Base-by-base conservation (phyloP, 1,284 basidiomycete species). In the Moesziomyces sp. region DNA sequence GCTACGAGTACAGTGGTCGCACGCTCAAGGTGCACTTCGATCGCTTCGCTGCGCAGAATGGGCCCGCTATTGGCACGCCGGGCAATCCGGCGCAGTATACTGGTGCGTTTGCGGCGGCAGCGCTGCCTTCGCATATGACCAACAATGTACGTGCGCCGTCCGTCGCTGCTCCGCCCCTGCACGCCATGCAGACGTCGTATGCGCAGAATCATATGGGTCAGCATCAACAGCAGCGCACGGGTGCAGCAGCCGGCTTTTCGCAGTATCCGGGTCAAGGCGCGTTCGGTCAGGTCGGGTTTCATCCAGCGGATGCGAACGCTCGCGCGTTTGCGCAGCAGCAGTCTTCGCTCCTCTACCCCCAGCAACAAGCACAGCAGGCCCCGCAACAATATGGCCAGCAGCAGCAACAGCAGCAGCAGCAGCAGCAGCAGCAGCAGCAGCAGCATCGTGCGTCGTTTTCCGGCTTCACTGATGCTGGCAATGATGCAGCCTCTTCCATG, bases 21-120 rank as follows among this genome's bases (percentile, higher is more conserved):
- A 86, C 87, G 30, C 86, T 94, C 52, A 94, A 94, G 84, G 93
- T 94, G 14, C 92, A 93, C 83, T 92, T 90, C 80, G 93, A 94
- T 86, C 74, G 82, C 13, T 79, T 82, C 44, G 78, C 80, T 0
- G 59, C 66, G 4, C 60, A 65, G 55, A 63, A 61, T 14, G 72
- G 72, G 8, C 72, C 72, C 1, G 72, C 72, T 2, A 47, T 74
- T 8, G 64, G 60, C 16, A 62, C 76, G 11, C 82, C 82, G 4
- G 77, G 74, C 21, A 78, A 78, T 30, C 81, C 79, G 19, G 73
- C 77, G n/a, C 79, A 83, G 55, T 83, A 83, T 58, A 84, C 83
- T 11, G 74, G 79, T 13, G 80, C 80, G 0, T 82, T 83, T 45
- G 73, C 73, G 2, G 76, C 77, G 23, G 76, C 76, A 16, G 82